Base-by-base conservation (phyloP, 805 yeast species). In the Starmera pachycereana region DNA sequence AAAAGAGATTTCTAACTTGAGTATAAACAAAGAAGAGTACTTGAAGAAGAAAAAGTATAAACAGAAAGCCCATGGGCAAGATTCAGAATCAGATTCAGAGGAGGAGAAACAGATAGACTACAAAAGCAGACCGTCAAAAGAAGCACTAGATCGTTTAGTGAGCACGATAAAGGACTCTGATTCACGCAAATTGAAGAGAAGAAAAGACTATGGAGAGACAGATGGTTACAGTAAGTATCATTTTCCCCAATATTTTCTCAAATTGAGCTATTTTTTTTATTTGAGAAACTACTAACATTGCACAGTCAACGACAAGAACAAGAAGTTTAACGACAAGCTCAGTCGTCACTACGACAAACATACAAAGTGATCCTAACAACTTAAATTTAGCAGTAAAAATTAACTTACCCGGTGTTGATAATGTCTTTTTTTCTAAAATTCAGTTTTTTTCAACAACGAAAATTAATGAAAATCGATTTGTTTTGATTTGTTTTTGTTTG, bases 251-350 rank as follows among this genome's bases (percentile, higher is more conserved):
- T 18, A 9, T 25, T 3, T 12, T 8, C 13, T 22, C n/a, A 18
- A 8, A 19, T 2, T 13, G 10, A 12, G 25, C 8, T 2, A 28
- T 12, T 12, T n/a, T 33, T n/a, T 27, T 37, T 31, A 10, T 8
- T 16, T 16, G 18, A 16, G 4, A 16, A 16, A 10, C 16, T n/a
- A 19, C 6, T 5, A 6, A 12, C 3, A 14, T 2, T 5, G 4
- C 4, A 29, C 31, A 47, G 52, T 84, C 53, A 83, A 80, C 53
- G 86, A 78, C 46, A 79, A 78, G 57, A 84, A 84, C 63, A 72
- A 70, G 53, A 79, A 80, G 48, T 84, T 83, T 59, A 84, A 83
- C 59, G 73, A 71, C 53, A 83, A 84, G 51, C 61, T 84, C 46
- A 58, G 72, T 35, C 63, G 88, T 29, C 76, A 76, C 45, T 78